These are phyloP conservation scores for Leccinum olivaceoglutinosum DNA, from an alignment of 1,284 basidiomycete species.

Conservation along the genomic window DNA sequence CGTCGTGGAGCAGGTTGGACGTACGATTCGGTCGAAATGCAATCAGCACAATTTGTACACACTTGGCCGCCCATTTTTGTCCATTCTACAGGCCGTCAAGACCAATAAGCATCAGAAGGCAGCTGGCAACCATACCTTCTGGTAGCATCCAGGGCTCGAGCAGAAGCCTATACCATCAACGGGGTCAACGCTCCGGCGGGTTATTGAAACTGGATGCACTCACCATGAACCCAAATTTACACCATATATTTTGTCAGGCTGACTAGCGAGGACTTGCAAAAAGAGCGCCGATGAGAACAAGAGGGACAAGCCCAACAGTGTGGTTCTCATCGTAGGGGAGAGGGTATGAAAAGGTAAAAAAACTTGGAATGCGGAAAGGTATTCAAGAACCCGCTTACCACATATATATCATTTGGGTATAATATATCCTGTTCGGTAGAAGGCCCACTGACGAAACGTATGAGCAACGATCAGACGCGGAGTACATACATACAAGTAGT, in stretches of 20 bases:
- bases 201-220: constrained; percentile 4
- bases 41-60: constrained; percentile 37
- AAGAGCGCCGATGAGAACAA: constrained; percentile 17
- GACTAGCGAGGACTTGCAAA: constrained; percentile 13
- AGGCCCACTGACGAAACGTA: background rate
- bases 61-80: constrained; percentile 44
- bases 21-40: constrained; percentile 44
- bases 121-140: constrained; percentile 26
- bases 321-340: constrained; percentile 18
- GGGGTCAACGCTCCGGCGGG: background rate
- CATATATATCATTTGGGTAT: background rate
- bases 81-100: constrained; percentile 35
- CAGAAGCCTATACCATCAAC: constrained; percentile 35
- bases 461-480: background rate
- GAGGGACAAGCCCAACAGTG: constrained; percentile 14
- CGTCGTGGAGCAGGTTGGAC: constrained; percentile 3
- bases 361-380: background rate
- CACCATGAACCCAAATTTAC: constrained; percentile 49
- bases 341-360: background rate
- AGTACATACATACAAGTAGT: background rate
- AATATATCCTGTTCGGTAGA: background rate
- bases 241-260: constrained; percentile 42
- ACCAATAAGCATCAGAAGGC: background rate
- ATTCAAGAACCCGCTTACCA: background rate
- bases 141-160: constrained; percentile 60